These are phyloP conservation scores for Artemisia argyi DNA, from an alignment of 129 eudicot genomes.

Conservation along the genomic window DNA sequence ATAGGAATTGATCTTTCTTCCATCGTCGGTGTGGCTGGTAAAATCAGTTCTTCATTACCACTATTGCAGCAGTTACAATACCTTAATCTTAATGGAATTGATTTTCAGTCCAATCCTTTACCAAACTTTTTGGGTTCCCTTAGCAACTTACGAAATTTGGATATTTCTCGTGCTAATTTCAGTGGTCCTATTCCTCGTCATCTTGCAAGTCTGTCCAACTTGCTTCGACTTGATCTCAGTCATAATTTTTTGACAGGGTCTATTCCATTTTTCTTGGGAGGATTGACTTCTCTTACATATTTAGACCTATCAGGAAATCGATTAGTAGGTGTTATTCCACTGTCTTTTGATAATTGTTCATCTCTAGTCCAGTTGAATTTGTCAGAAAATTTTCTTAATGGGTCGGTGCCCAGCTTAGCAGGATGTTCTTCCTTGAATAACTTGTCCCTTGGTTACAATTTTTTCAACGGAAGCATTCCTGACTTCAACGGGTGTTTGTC, in stretches of 20 bases:
- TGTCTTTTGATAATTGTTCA: slow-evolving; percentile 7
- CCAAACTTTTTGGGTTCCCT: slow-evolving; percentile 27
- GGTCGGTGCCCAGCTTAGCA: slow-evolving; percentile 23
- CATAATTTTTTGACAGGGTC: background rate
- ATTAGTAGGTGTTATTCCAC: slow-evolving; percentile 19
- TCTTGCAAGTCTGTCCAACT: slow-evolving; percentile 27
- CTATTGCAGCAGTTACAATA: slow-evolving; percentile 13
- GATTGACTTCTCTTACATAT: slow-evolving; percentile 11
- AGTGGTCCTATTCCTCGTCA: slow-evolving; percentile 31
- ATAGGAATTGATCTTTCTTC: slow-evolving; percentile 10
- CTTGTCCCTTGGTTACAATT: slow-evolving; percentile 5
- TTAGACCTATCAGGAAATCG: slow-evolving; percentile 8
- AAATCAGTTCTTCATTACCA: slow-evolving; percentile 27
- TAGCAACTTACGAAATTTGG: slow-evolving; percentile 21
- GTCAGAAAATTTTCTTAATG: slow-evolving; percentile 23
- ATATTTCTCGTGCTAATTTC: background rate
- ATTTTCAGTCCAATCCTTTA: slow-evolving; percentile 7
- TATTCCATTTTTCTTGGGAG: slow-evolving; percentile 21
- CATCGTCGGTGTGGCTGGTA: background rate
- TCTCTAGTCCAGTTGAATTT: slow-evolving; percentile 15
- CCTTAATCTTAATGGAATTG: background rate
- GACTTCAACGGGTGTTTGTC: slow-evolving; percentile 10
- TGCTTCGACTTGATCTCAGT: slow-evolving; percentile 25
- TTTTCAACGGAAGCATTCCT: slow-evolving; percentile 17
- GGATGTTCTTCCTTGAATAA: slow-evolving; percentile 8